These are phyloP conservation scores for Russula abietina DNA, from an alignment of 768 basidiomycete genomes.

Conservation along the genomic window DNA sequence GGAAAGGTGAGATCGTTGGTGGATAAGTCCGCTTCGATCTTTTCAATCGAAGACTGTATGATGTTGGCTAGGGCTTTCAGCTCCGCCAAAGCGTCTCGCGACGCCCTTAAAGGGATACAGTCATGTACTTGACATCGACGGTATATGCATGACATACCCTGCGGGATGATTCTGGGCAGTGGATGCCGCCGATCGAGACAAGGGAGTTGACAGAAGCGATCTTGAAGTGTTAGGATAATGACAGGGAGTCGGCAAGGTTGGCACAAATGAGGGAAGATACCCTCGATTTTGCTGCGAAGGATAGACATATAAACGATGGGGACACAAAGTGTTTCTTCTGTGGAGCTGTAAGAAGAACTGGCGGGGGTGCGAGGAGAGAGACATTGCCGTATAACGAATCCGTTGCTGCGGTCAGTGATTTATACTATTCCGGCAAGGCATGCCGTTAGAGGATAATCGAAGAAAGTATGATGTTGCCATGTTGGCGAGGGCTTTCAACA, in stretches of 20 bases:
- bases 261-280: too few species aligned
- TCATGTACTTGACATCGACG: neutral
- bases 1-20: conserved; percentile 6
- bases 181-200: neutral
- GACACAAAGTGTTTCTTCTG: too few species aligned
- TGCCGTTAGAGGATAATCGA: neutral
- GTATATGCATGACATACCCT: neutral
- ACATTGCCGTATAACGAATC: too few species aligned
- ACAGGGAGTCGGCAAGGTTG: too few species aligned
- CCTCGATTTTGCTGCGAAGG: too few species aligned
- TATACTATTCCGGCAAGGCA: too few species aligned
- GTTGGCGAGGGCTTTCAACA: conserved; percentile 9
- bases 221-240: too few species aligned
- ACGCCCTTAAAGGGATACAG: neutral
- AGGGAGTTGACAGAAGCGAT: neutral
- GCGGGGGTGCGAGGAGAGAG: too few species aligned
- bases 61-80: conserved; percentile 12
- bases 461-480: conserved; percentile 12
- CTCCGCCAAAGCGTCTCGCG: conserved; percentile 1
- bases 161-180: neutral
- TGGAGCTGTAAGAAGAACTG: too few species aligned
- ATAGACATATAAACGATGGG: too few species aligned
- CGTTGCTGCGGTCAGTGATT: too few species aligned
- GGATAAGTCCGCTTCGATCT: neutral
- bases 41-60: conserved; percentile 12